Percentiles rank a stretch among this genome's conserved stretches.
These are phyloP conservation scores for Rhynchosporium agropyri DNA, from an alignment of 2,329 filamentous ascomycete genomes.

Conservation along the genomic window DNA sequence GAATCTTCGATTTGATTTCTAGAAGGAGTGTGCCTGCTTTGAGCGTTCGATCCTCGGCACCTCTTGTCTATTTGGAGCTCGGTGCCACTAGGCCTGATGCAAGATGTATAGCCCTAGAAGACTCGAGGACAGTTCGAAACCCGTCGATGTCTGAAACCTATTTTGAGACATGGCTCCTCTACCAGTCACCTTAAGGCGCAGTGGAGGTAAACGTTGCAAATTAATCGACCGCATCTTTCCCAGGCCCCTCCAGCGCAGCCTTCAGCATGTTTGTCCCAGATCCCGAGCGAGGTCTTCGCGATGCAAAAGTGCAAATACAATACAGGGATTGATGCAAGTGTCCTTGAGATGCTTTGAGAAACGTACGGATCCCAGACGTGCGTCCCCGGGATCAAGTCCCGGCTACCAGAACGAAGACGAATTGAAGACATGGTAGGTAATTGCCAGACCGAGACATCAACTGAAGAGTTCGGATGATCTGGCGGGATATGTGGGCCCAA, in stretches of 20 bases:
- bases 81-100: slow-evolving; percentile 1
- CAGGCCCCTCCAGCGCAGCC: neutral
- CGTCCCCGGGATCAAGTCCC: neutral
- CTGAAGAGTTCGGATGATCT: slow-evolving; percentile 15
- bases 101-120: neutral
- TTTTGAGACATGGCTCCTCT: slow-evolving; percentile 27
- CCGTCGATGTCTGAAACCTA: slow-evolving; percentile 22
- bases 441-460: slow-evolving; percentile 9
- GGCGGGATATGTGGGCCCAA: neutral
- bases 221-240: neutral
- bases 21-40: slow-evolving; percentile 10
- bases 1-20: slow-evolving; percentile 15
- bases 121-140: neutral
- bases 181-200: slow-evolving; percentile 6
- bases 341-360: no score
- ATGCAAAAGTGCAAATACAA: slow-evolving; percentile 16
- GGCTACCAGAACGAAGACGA: neutral
- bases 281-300: neutral
- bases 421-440: neutral
- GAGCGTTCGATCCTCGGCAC: neutral
- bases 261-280: neutral
- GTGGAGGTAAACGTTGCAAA: slow-evolving; percentile 5
- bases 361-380: neutral
- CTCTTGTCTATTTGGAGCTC: slow-evolving; percentile 7
- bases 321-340: neutral